phyloP scores from a whole-genome alignment of 148 eudicot genomes.

The Selenicereus undatus region DNA sequence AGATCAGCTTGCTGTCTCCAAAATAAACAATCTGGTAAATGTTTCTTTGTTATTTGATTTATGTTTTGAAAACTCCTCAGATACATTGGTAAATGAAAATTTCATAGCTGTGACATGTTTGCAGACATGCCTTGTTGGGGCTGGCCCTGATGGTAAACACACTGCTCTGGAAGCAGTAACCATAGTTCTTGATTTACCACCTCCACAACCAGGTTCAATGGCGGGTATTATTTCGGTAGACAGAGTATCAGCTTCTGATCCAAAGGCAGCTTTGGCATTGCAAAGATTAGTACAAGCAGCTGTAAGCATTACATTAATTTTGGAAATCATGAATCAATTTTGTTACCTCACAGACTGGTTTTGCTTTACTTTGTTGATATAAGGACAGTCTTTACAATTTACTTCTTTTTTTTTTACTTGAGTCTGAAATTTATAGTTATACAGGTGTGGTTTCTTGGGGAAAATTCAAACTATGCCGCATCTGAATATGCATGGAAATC shows the following conservation, averaged over 20 bases:
- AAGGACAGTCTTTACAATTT: not conserved
- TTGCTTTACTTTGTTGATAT: not conserved
- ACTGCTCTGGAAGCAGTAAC: conserved; percentile 98
- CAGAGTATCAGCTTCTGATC: conserved; percentile 93
- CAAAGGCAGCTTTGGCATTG: conserved; percentile 93
- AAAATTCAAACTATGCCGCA: conserved; percentile 99
- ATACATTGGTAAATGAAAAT: not conserved
- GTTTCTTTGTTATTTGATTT: not conserved
- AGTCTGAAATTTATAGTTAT: conserved; percentile 21
- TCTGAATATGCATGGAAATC: conserved; percentile 99
- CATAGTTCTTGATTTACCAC: conserved; percentile 96
- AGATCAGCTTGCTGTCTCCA: not conserved
- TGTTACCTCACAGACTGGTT: not conserved
- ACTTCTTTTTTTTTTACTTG: conserved; percentile 2
- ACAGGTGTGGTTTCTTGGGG: conserved; percentile 99
- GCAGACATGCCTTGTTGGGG: conserved; percentile 95
- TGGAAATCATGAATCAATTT: conserved; percentile 9
- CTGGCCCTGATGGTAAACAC: conserved; percentile 96
- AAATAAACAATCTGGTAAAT: not conserved
- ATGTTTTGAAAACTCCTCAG: not conserved
- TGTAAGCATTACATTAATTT: conserved; percentile 42
- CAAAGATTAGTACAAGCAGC: conserved; percentile 99
- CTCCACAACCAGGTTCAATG: conserved; percentile 96
- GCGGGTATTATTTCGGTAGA: conserved; percentile 82
- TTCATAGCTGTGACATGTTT: conserved; percentile 9